Percentiles rank a stretch among this genome's conserved stretches.
Conservation (phyloP, 1,139 yeast genomes). For the Geotrichum macrosporum region DNA sequence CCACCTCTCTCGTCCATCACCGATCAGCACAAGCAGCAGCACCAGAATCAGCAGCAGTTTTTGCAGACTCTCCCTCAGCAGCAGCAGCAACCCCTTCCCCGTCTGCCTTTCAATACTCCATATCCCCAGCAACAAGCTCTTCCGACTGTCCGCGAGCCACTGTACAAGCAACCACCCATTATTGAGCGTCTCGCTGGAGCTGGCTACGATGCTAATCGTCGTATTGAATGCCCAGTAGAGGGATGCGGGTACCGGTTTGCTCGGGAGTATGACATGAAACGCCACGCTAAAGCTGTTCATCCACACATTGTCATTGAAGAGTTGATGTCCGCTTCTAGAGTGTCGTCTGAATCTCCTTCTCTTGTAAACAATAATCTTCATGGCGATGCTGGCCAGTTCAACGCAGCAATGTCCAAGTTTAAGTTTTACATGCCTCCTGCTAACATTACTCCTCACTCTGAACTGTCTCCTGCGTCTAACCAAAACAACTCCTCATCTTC, state of each 20-base stretch:
- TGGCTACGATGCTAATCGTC: constrained; percentile 33
- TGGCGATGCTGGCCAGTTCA: constrained; percentile 1
- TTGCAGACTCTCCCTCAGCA: constrained; percentile 17
- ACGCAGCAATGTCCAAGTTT: constrained; percentile 15
- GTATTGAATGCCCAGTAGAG: constrained; percentile 35
- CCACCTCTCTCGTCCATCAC: constrained; percentile 16
- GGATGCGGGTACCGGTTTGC: constrained; percentile 39
- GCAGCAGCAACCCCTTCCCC: constrained; percentile 17
- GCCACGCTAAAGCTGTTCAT: constrained; percentile 38
- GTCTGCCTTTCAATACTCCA: constrained; percentile 12
- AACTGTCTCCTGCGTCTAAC: constrained; percentile 12
- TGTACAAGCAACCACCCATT: constrained; percentile 23
- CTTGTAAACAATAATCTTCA: no score
- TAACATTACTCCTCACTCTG: constrained; percentile 11
- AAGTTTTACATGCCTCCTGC: constrained; percentile 16
- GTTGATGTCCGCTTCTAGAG: constrained; percentile 11
- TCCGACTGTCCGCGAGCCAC: constrained; percentile 16
- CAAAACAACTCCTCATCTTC: constrained; percentile 1
- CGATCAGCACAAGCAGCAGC: constrained; percentile 14
- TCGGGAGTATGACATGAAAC: constrained; percentile 40
- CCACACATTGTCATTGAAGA: constrained; percentile 19
- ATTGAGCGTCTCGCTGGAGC: constrained; percentile 40
- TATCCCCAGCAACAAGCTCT: constrained; percentile 12
- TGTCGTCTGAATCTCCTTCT: not conserved
- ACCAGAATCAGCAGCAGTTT: constrained; percentile 15